Evolutionary conservation across 257 asterid genomes (phyloP).

Genomic region (Thymus quinquecostatus): DNA sequence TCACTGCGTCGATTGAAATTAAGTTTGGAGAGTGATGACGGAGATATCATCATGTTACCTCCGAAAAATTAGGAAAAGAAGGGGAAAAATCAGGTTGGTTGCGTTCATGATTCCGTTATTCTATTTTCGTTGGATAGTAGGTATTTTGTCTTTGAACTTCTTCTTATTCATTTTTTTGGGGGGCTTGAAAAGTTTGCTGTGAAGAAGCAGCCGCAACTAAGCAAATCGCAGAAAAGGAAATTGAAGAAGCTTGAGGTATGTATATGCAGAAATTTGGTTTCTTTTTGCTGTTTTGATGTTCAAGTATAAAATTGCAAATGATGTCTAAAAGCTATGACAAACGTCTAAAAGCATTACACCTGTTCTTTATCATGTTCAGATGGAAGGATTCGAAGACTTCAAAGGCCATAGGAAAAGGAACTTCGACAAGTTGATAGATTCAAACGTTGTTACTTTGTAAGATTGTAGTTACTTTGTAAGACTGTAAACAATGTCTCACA

Average conservation of each 20-base stretch:
- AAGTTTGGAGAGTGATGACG: constrained; percentile 44
- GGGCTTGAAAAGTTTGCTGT: constrained; percentile 29
- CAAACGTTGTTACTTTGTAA: too few relatives aligned
- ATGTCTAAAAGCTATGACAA: too few relatives aligned
- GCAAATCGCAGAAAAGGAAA: constrained; percentile 82
- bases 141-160: constrained; percentile 13
- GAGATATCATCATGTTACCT: constrained; percentile 53
- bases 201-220: constrained; percentile 45
- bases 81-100: constrained; percentile 51
- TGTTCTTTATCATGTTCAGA: too few relatives aligned
- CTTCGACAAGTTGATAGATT: too few relatives aligned
- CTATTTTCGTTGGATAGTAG: neutral
- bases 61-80: constrained; percentile 50
- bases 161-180: constrained; percentile 31
- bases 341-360: too few relatives aligned
- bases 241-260: constrained; percentile 80
- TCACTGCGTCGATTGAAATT: constrained; percentile 1
- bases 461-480: too few relatives aligned
- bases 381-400: too few relatives aligned
- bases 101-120: neutral
- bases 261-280: constrained; percentile 2
- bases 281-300: neutral
- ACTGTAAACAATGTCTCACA: too few relatives aligned
- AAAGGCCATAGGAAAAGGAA: too few relatives aligned
- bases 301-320: too few relatives aligned